Conservation (phyloP, 768 basidiomycete genomes). For the Boletellus ananiceps region DNA sequence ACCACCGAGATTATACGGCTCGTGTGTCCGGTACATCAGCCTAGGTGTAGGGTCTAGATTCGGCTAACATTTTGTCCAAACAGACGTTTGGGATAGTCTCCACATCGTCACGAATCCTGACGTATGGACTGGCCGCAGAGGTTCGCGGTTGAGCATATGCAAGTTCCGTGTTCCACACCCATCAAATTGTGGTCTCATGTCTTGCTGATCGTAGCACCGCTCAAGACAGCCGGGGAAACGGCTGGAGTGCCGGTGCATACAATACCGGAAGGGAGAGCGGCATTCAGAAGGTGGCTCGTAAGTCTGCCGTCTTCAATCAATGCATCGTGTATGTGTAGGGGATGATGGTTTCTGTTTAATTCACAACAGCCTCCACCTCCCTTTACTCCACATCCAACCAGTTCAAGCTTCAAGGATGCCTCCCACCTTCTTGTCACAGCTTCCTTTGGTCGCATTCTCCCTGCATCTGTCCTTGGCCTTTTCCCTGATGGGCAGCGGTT, state of each 20-base stretch:
- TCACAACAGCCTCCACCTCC: conserved; percentile 40
- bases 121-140: conserved; percentile 55
- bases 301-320: conserved; percentile 14
- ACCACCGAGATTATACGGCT: not conserved
- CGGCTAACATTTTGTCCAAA: conserved; percentile 10
- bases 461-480: conserved; percentile 50
- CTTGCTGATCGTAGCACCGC: conserved; percentile 50
- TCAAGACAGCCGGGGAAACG: conserved; percentile 55
- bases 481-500: conserved; percentile 60
- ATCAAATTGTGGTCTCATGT: not conserved
- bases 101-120: conserved; percentile 72
- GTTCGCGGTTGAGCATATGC: conserved; percentile 56
- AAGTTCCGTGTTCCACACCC: not conserved
- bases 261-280: conserved; percentile 56
- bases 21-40: not conserved
- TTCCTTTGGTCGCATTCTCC: conserved; percentile 86
- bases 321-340: not conserved
- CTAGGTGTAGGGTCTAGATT: not conserved
- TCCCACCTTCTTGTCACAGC: conserved; percentile 75
- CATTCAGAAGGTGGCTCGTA: conserved; percentile 66
- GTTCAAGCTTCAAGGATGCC: conserved; percentile 20
- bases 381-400: conserved; percentile 20
- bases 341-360: conserved; percentile 8
- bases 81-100: conserved; percentile 76
- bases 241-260: conserved; percentile 50